Conservation (phyloP, 2,329 filamentous ascomycete genomes). For the Pestalotiopsis sp. region DNA sequence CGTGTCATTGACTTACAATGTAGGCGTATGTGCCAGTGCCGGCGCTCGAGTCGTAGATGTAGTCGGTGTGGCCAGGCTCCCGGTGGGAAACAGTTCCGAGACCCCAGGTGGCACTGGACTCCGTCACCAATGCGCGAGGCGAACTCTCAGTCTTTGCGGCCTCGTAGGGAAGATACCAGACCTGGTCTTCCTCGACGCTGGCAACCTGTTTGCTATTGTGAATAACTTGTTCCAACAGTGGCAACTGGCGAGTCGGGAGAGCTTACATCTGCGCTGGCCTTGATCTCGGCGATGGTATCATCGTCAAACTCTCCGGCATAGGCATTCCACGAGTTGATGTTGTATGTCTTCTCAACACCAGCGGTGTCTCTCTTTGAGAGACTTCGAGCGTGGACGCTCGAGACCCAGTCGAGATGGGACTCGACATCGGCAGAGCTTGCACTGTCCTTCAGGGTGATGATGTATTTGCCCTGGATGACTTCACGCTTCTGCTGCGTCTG, state of each 20-base stretch:
- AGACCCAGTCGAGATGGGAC: conserved; percentile 37
- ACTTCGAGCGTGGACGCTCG: conserved; percentile 38
- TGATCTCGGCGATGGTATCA: conserved; percentile 41
- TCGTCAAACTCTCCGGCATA: conserved; percentile 47
- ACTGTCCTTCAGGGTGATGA: conserved; percentile 32
- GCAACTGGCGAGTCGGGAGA: neutral
- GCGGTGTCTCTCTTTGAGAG: conserved; percentile 34
- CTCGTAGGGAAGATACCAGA: conserved; percentile 29
- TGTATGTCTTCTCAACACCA: conserved; percentile 44
- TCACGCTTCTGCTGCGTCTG: conserved; percentile 22
- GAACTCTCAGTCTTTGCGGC: conserved; percentile 18
- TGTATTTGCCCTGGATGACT: conserved; percentile 34
- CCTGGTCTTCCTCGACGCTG: conserved; percentile 32
- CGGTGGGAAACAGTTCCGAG: conserved; percentile 49
- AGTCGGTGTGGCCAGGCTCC: conserved; percentile 33
- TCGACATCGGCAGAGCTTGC: conserved; percentile 30
- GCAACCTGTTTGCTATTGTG: conserved; percentile 24
- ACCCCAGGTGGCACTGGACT: conserved; percentile 42
- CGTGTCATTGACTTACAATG: conserved; percentile 29
- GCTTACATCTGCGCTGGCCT: conserved; percentile 34
- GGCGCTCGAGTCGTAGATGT: conserved; percentile 44
- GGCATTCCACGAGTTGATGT: conserved; percentile 42
- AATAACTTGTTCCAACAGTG: conserved; percentile 10
- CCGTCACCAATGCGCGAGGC: conserved; percentile 30
- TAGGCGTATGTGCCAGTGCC: conserved; percentile 50